phyloP scores from a whole-genome alignment of 306 rosid genomes.

The Fagus crenata region DNA sequence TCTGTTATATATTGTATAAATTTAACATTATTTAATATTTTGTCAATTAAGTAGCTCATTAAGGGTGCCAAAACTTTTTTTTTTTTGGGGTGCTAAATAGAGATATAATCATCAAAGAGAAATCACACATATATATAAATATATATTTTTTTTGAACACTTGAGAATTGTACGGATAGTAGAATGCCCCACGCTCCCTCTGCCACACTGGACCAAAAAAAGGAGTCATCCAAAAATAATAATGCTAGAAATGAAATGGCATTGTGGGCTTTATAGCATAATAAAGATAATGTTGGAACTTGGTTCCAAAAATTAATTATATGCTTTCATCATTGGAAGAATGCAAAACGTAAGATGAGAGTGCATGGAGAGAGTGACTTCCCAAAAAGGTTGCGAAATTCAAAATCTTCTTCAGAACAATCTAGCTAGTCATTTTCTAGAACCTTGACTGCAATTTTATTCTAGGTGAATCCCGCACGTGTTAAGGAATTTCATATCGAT shows the following conservation, averaged over 20 bases:
- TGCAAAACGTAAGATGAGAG: slow-evolving; percentile 13
- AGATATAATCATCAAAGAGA: too few relatives aligned
- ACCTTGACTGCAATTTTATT: background rate
- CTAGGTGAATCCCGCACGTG: background rate
- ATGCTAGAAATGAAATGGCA: slow-evolving; percentile 36
- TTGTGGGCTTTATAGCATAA: slow-evolving; percentile 40
- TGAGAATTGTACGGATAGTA: too few relatives aligned
- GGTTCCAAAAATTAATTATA: slow-evolving; percentile 48
- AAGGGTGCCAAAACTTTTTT: too few relatives aligned
- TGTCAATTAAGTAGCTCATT: too few relatives aligned
- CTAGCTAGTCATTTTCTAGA: background rate
- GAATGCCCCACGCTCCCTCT: too few relatives aligned
- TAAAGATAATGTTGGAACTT: slow-evolving; percentile 58
- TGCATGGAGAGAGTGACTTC: slow-evolving; percentile 1
- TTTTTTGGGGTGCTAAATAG: too few relatives aligned
- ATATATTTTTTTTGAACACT: too few relatives aligned
- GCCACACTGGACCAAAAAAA: too few relatives aligned
- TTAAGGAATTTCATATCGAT: too few relatives aligned
- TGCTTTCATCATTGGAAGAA: slow-evolving; percentile 35
- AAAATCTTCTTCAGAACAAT: background rate
- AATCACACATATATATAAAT: too few relatives aligned
- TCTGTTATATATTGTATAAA: too few relatives aligned
- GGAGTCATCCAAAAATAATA: background rate
- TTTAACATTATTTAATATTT: too few relatives aligned
- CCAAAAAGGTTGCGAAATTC: background rate